These are phyloP conservation scores for Arthrobotrys pseudoclavata DNA, from an alignment of 2,329 filamentous ascomycete species.

Conservation along the genomic window DNA sequence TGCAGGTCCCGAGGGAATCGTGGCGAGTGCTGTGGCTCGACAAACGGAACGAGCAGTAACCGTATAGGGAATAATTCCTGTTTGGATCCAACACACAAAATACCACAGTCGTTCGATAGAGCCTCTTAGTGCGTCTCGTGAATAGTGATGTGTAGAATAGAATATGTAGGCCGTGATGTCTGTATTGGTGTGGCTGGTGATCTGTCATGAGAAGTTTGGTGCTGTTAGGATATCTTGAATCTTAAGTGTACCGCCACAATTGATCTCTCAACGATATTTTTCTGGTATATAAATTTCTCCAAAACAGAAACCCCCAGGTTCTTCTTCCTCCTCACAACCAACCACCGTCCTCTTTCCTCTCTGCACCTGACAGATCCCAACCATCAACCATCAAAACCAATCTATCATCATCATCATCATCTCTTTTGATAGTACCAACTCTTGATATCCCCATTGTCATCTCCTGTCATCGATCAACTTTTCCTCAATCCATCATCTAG, in stretches of 20 bases:
- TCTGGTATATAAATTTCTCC: slow-evolving; percentile 7
- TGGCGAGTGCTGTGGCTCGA: slow-evolving; percentile 47
- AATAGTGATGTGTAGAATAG: neutral
- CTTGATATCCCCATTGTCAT: neutral
- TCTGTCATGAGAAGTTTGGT: neutral
- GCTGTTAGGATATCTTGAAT: neutral
- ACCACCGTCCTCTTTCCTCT: neutral
- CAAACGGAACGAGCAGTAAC: slow-evolving; percentile 4
- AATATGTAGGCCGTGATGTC: neutral
- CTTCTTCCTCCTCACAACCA: slow-evolving; percentile 12
- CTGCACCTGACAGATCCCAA: neutral
- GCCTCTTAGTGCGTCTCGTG: neutral
- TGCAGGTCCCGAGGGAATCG: slow-evolving; percentile 46
- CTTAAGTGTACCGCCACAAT: slow-evolving; percentile 2
- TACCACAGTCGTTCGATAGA: slow-evolving; percentile 16
- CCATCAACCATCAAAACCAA: neutral
- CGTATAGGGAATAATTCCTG: slow-evolving; percentile 29
- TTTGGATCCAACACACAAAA: slow-evolving; percentile 42
- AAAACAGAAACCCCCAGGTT: neutral
- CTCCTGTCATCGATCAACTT: neutral
- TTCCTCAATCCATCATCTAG: neutral
- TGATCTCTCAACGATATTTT: neutral
- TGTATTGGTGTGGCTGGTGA: neutral
- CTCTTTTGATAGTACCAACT: neutral
- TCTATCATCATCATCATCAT: neutral